These are phyloP conservation scores for Cystobasidium tubakii DNA, from an alignment of 768 basidiomycete genomes.

Conservation along the genomic window DNA sequence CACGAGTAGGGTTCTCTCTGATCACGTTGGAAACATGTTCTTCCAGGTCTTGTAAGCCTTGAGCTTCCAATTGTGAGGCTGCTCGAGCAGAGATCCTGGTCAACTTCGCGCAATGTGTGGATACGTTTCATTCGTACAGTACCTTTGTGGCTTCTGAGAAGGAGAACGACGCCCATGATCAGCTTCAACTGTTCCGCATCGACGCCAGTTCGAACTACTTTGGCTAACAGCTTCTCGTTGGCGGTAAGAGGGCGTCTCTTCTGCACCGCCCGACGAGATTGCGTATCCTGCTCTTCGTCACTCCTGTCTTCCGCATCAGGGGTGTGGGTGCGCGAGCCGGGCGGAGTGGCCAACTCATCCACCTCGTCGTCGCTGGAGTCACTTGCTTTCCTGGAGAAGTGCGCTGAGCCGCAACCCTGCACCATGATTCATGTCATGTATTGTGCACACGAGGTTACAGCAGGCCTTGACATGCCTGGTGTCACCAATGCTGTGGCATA, in stretches of 20 bases:
- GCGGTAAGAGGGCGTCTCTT: background rate
- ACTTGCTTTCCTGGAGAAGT: background rate
- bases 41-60: background rate
- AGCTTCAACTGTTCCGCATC: background rate
- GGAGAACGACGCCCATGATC: background rate
- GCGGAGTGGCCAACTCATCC: background rate
- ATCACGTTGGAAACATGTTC: background rate
- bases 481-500: no score
- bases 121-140: background rate
- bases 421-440: background rate
- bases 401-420: background rate
- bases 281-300: background rate
- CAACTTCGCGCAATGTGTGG: background rate
- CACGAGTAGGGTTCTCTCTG: background rate
- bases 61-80: background rate
- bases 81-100: background rate
- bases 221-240: background rate
- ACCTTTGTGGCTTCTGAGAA: background rate
- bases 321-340: background rate
- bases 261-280: background rate
- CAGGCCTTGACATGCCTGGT: no score
- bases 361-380: background rate
- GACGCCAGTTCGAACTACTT: background rate
- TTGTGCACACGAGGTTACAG: background rate
- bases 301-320: background rate